These are phyloP conservation scores for Aethionema arabicum DNA, from an alignment of 345 rosid species.

Conservation along the genomic window DNA sequence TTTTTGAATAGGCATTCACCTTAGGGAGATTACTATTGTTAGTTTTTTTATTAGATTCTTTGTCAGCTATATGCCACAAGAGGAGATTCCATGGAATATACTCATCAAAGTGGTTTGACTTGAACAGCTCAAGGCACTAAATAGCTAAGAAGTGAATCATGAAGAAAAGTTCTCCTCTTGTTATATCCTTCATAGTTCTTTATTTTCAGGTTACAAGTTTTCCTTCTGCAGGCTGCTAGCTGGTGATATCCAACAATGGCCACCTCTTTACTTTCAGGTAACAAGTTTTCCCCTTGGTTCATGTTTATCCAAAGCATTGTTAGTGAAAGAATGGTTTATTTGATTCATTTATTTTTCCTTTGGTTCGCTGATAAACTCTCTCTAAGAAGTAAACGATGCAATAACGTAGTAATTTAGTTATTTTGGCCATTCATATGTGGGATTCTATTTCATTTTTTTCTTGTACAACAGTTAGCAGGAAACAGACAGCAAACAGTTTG, in stretches of 20 bases:
- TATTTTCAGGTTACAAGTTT: slow-evolving; percentile 25
- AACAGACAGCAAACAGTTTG: slow-evolving; percentile 14
- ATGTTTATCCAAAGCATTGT: slow-evolving; percentile 2
- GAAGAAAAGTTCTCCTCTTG: background rate
- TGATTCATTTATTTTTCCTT: background rate
- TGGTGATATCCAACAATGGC: slow-evolving; percentile 16
- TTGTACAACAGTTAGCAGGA: background rate
- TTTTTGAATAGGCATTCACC: background rate
- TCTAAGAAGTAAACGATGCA: background rate
- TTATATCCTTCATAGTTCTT: background rate
- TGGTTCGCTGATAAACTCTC: slow-evolving; percentile 16
- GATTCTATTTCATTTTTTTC: background rate
- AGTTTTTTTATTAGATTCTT: slow-evolving; percentile 8
- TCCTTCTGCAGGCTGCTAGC: background rate
- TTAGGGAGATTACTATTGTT: slow-evolving; percentile 2
- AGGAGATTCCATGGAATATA: background rate
- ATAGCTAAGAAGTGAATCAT: slow-evolving; percentile 5
- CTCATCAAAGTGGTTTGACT: background rate
- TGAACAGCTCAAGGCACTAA: slow-evolving; percentile 17
- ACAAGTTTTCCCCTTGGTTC: slow-evolving; percentile 1
- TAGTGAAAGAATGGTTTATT: slow-evolving; percentile 6
- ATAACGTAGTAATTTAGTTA: background rate
- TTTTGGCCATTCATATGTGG: background rate
- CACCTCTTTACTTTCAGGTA: slow-evolving; percentile 23
- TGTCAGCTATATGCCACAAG: slow-evolving; percentile 7